Conservation (phyloP, 1,284 basidiomycete species). For the Irpex sp. region DNA sequence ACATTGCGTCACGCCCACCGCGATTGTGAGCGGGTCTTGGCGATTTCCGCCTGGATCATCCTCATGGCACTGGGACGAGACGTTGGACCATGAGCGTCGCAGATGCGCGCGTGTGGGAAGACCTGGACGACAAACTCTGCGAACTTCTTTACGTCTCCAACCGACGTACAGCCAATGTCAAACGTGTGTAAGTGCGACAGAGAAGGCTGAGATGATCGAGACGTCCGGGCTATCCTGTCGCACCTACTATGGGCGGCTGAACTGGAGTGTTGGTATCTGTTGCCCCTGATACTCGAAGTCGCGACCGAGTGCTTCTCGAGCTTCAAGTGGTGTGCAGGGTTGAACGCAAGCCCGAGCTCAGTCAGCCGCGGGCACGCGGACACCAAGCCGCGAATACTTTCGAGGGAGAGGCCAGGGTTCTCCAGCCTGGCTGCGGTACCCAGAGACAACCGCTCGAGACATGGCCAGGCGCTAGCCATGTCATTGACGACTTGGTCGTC, state of each 20-base stretch:
- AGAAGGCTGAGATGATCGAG: neutral
- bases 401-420: neutral
- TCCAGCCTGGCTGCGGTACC: neutral
- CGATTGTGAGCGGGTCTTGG: neutral
- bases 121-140: neutral
- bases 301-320: neutral
- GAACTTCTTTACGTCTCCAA: neutral
- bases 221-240: neutral
- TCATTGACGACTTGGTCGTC: neutral
- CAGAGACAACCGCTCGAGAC: neutral
- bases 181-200: neutral
- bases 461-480: neutral
- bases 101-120: neutral
- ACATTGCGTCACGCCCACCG: neutral
- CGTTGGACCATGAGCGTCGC: neutral
- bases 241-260: neutral
- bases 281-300: neutral
- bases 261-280: neutral
- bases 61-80: neutral
- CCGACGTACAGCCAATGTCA: neutral
- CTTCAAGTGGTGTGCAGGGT: neutral
- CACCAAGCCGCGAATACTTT: neutral
- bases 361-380: neutral
- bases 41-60: neutral
- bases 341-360: neutral